Percentiles rank a stretch among this genome's conserved stretches.
phyloP scores from a whole-genome alignment of 2,329 filamentous ascomycete genomes.

The Trichoderma atroviride region DNA sequence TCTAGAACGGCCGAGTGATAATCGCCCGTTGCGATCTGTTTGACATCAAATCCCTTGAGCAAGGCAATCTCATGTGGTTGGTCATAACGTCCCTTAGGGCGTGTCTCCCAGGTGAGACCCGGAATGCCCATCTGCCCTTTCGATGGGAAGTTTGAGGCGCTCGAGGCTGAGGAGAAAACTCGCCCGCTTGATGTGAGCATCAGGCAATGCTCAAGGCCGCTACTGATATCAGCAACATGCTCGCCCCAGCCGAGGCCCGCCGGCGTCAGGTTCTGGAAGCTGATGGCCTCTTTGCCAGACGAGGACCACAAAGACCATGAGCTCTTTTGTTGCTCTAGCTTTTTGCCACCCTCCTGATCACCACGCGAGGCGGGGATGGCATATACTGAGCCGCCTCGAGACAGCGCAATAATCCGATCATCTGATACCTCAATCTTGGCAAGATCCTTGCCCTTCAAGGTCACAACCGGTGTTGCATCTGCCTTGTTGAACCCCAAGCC shows the following conservation, averaged over 20 bases:
- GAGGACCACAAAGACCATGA: slow-evolving; percentile 74
- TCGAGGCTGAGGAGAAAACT: slow-evolving; percentile 85
- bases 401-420: slow-evolving; percentile 81
- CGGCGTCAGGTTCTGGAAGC: slow-evolving; percentile 74
- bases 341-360: slow-evolving; percentile 69
- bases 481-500: slow-evolving; percentile 73
- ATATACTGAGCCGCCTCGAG: slow-evolving; percentile 75
- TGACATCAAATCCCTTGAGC: slow-evolving; percentile 70
- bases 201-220: slow-evolving; percentile 83
- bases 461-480: slow-evolving; percentile 65
- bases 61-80: slow-evolving; percentile 76
- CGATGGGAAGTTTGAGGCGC: slow-evolving; percentile 74
- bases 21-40: slow-evolving; percentile 80
- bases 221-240: slow-evolving; percentile 71
- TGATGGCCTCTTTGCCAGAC: slow-evolving; percentile 49
- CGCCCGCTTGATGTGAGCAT: slow-evolving; percentile 83
- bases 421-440: slow-evolving; percentile 74
- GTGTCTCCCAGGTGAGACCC: slow-evolving; percentile 76
- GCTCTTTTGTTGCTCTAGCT: slow-evolving; percentile 56
- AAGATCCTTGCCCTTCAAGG: slow-evolving; percentile 80
- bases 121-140: slow-evolving; percentile 87
- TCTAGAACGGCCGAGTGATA: slow-evolving; percentile 82
- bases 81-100: slow-evolving; percentile 78
- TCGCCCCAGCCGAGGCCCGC: slow-evolving; percentile 67
- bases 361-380: slow-evolving; percentile 76